Base-by-base conservation (phyloP, 2,329 filamentous ascomycete genomes). In the Didymella pinodella region DNA sequence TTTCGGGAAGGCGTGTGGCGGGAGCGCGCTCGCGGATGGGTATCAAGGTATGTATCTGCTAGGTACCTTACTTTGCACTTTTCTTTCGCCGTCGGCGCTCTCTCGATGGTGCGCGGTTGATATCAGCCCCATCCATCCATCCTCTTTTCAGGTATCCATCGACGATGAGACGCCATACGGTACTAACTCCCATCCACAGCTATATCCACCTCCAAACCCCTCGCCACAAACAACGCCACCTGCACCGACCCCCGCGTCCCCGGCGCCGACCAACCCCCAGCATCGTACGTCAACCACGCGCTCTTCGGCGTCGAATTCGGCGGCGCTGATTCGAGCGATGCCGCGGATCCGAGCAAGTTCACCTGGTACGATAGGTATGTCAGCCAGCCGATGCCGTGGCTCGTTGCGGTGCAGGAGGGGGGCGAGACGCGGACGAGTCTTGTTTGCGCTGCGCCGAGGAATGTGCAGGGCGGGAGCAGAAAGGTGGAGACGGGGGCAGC, bases 341-440 rank as follows among this genome's bases (percentile, higher is more conserved):
- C 31, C 1, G 1, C 4, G 0, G 50, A 46, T 18, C 50, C 50
- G 22, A 31, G 10, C 16, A 40, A 47, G 20, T 53, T 53, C 32
- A 53, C 50, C 1, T 53, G 50, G 50, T 53, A 53, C 11, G 32
- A 46, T 25, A 46, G 11, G n/a, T 53, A 53, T 18, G n/a, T 25
- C 16, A 22, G 3, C 14, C 50, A 29, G 31, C 31, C 50, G n/a
- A 38, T 29, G 32, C n/a, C 41, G 41, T 46, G 50, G 50, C 11
- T 45, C 4, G 43, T 53, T 20, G 22, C 50, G 16, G 25, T n/a
- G 16, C n/a, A 47, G 25, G 25, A 53, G 31, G 14, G 36, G 2
- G 32, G 32, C 7, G 31, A 53, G 32, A 31, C 20, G n/a, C 16
- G 28, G 50, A 46, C 41, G 5, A 38, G 43, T 22, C 22, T 53